These are phyloP conservation scores for Hypoxylon sp. DNA, from an alignment of 2,329 filamentous ascomycete species.

Conservation along the genomic window DNA sequence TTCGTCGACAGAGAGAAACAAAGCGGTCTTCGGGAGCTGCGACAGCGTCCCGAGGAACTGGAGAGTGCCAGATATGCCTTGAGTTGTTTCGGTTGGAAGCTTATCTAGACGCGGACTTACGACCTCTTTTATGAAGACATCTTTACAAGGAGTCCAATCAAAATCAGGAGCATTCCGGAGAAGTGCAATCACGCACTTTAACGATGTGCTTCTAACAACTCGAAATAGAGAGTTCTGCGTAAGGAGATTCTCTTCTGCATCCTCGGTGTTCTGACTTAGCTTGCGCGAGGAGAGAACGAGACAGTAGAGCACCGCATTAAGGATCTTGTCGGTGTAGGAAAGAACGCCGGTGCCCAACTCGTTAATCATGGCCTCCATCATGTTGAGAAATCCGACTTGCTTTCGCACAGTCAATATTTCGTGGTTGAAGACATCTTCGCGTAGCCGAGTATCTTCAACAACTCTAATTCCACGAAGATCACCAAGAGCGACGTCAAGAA, in stretches of 20 bases:
- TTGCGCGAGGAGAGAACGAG: constrained; percentile 78
- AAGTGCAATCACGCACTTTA: constrained; percentile 85
- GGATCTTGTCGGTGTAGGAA: constrained; percentile 76
- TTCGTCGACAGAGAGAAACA: constrained; percentile 75
- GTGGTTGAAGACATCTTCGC: constrained; percentile 68
- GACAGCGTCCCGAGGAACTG: constrained; percentile 88
- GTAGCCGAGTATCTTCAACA: constrained; percentile 64
- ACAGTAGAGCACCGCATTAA: constrained; percentile 87
- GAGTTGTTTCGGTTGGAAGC: constrained; percentile 86
- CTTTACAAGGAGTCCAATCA: constrained; percentile 80
- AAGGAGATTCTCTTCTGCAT: constrained; percentile 58
- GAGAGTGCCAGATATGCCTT: constrained; percentile 87
- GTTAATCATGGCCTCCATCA: constrained; percentile 88
- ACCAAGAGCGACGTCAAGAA: constrained; percentile 86
- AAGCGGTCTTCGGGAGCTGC: constrained; percentile 73
- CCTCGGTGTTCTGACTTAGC: constrained; percentile 61
- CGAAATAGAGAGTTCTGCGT: constrained; percentile 72
- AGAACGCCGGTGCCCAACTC: constrained; percentile 83
- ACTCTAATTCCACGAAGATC: constrained; percentile 74
- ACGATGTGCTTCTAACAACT: constrained; percentile 77
- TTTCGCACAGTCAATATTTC: constrained; percentile 79
- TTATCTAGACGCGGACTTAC: constrained; percentile 83
- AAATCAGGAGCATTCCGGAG: constrained; percentile 80
- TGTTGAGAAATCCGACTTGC: constrained; percentile 91
- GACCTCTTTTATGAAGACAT: constrained; percentile 79